A percentile compares a stretch with the other conserved stretches of the same genome.
phyloP scores from a whole-genome alignment of 495 filamentous ascomycete species.

The Xanthoparmelia taractica region DNA sequence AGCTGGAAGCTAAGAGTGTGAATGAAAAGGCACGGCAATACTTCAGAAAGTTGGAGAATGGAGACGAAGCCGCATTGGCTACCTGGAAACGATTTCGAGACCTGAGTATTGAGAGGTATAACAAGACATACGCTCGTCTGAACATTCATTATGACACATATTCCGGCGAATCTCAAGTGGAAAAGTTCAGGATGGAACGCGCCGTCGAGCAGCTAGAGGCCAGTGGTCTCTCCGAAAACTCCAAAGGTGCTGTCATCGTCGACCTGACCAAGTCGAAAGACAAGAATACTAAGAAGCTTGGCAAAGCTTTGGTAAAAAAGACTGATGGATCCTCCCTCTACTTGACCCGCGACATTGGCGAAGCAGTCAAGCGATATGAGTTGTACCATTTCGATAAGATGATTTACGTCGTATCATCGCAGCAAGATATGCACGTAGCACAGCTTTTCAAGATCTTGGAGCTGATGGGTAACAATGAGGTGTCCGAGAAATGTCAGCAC shows the following conservation, averaged over 20 bases:
- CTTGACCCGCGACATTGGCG: conserved; percentile 65
- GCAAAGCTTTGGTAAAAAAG: conserved; percentile 59
- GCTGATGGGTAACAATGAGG: conserved; percentile 56
- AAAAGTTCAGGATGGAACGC: conserved; percentile 69
- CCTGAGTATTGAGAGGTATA: conserved; percentile 79
- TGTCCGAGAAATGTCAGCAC: conserved; percentile 56
- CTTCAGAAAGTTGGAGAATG: conserved; percentile 88
- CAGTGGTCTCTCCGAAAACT: conserved; percentile 66
- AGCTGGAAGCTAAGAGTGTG: conserved; percentile 48
- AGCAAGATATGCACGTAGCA: conserved; percentile 65
- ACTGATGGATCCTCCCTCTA: conserved; percentile 64
- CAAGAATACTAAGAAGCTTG: conserved; percentile 54
- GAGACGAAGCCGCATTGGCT: conserved; percentile 65
- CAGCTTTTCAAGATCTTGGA: conserved; percentile 66
- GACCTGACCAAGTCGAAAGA: conserved; percentile 71
- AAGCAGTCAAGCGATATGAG: conserved; percentile 53
- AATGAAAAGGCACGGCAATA: conserved; percentile 65
- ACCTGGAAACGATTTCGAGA: conserved; percentile 85
- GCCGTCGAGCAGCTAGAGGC: conserved; percentile 59
- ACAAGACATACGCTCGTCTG: conserved; percentile 69
- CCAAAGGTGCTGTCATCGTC: conserved; percentile 81
- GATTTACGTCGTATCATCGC: conserved; percentile 65
- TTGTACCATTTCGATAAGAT: conserved; percentile 65
- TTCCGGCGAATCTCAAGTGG: conserved; percentile 88
- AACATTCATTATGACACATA: conserved; percentile 95